A percentile compares a stretch with the other conserved stretches of the same genome.
These are phyloP conservation scores for Exophiala phaeomuriformis DNA, from an alignment of 2,329 filamentous ascomycete species.

Conservation along the genomic window DNA sequence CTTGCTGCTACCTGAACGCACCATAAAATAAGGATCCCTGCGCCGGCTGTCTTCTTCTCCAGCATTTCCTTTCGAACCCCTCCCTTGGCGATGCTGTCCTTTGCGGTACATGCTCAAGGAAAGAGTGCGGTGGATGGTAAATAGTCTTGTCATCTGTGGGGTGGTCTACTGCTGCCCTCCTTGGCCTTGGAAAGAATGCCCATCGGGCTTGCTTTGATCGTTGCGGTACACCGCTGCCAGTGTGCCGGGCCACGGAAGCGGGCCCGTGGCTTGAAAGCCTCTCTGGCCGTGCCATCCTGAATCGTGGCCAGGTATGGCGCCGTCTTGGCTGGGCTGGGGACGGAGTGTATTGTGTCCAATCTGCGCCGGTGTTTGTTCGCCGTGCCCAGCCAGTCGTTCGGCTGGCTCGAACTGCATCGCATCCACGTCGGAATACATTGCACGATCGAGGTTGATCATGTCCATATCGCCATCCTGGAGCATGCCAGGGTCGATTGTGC, in stretches of 20 bases:
- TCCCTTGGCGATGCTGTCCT: background rate
- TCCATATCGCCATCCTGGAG: constrained; percentile 4
- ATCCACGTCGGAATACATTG: constrained; percentile 4
- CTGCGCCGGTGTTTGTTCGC: background rate
- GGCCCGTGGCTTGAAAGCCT: background rate
- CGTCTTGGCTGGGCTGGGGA: background rate
- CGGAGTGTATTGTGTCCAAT: background rate
- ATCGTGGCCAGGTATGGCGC: background rate
- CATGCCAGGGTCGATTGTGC: constrained; percentile 8
- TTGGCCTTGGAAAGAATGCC: constrained; percentile 1
- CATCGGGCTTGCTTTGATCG: background rate
- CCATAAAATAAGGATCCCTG: background rate
- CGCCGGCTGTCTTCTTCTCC: background rate
- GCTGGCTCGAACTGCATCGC: background rate
- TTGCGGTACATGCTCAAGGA: background rate
- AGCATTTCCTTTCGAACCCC: background rate
- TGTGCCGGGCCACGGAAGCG: constrained; percentile 18
- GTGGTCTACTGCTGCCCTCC: background rate
- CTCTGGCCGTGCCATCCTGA: constrained; percentile 3
- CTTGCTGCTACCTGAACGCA: no score
- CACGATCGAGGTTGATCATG: constrained; percentile 2
- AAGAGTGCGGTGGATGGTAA: background rate
- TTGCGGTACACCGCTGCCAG: constrained; percentile 11
- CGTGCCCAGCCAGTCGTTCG: background rate
- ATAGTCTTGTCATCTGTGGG: background rate